Base-by-base conservation (phyloP, 2,329 filamentous ascomycete genomes). In the Zymoseptoria crescenta region DNA sequence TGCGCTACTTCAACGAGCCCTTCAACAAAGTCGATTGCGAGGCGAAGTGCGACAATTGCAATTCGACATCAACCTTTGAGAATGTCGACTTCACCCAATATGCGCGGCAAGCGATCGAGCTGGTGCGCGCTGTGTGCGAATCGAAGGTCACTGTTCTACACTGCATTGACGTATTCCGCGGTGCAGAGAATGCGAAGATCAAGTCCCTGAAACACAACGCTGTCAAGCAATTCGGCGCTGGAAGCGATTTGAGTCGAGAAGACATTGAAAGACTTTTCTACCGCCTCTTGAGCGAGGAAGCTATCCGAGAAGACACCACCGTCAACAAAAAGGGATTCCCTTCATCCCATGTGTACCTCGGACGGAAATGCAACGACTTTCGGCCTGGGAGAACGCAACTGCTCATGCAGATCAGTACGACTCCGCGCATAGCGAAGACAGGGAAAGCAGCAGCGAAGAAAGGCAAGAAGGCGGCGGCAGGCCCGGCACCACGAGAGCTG, bases 1-100 rank as follows among this genome's bases (percentile, higher is more conserved):
- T 99, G 35, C 83, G 83, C n/a, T 99, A 99, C 74, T 99, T 99
- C 77, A 91, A 88, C 59, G 95, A 99, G 73, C 79, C 80, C 0
- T 99, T 97, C 71, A 77, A 83, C 55, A 79, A 80, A 45, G 81
- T 83, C 10, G 81, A 89, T 55, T 99, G 94, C 74, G 79, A 84
- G 54, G 80, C 82, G 55, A 82, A 81, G 0, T 99, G 94, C 74
- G 95, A 99, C 77, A 97, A 96, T 71, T 99, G 94, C 79, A 84
- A 81, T 64, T 89, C 86, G 2, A 85, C 84, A 24, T 79, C 83
- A 52, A 80, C 81, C 3, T 94, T 91, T 68, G 85, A 91, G 66
- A 79, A 82, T 55, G 81, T 84, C 59, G 91, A 97, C 74, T 88
- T 93, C 66, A 91, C 89, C 10, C 76, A 85, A 16, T 84, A 89